Evolutionary conservation across 2,329 filamentous ascomycete genomes (phyloP), one percentile per base, ranked within the genome.

Genomic region (Colletotrichum noveboracense): DNA sequence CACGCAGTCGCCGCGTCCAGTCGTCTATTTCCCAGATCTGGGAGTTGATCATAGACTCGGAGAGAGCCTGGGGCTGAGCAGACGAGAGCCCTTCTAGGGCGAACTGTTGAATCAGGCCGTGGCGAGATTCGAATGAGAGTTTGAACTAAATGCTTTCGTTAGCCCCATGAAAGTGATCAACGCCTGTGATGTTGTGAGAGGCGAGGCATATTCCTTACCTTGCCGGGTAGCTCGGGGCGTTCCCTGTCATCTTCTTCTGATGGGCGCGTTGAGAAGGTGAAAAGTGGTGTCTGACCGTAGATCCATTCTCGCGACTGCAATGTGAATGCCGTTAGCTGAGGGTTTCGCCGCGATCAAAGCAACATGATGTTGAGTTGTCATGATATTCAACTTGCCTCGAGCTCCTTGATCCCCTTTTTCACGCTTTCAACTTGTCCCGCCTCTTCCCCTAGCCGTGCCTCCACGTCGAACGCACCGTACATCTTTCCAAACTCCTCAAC

Each of bases 271-370:
- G 91, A 92, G 78, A 96, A 92, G 9, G 90, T 92, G 83, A 98
- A 98, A 71, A 93, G 93, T 2, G 96, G 96, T 3, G 96, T 98
- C 85, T 98, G 96, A 4, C 91, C 91, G 84, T 94, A 98, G 74
- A 94, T 93, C 95, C 96, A 98, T 13, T 92, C 90, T 5, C 86
- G 84, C 0, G 92, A 93, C 89, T 92, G 78, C 48, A 79, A 65
- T 7, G 28, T 13, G 6, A 6, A 26, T 12, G 32, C 26, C 24
- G 66, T 77, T 38, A 36, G 34, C 34, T 14, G n/a, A 3, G 10
- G 1, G n/a, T 10, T 21, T 36, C 18, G 1, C 5, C 28, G 7
- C 6, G 2, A 62, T 26, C 21, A 5, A 8, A 36, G 12, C 61
- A 65, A 18, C 28, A 55, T 13, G 3, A 18, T 0, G 10, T 0